These are phyloP conservation scores for Fusarium kyushuense DNA, from an alignment of 2,329 filamentous ascomycete species.

Conservation along the genomic window DNA sequence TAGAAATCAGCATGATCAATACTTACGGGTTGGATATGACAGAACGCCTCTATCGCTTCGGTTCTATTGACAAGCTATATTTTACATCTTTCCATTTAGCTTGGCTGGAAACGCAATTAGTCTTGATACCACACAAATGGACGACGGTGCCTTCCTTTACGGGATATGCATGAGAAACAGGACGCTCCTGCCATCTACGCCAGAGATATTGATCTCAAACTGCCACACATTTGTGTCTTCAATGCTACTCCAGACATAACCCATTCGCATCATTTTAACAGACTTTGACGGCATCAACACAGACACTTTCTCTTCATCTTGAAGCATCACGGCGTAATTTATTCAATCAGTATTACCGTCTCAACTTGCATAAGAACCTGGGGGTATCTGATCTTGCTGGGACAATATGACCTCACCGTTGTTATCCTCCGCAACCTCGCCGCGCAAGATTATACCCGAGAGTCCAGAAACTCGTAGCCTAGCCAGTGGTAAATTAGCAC, in stretches of 20 bases:
- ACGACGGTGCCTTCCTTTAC: background rate
- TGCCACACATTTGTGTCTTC: background rate
- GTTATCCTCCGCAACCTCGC: constrained; percentile 11
- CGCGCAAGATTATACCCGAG: constrained; percentile 22
- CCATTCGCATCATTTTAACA: constrained; percentile 31
- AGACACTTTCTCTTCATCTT: constrained; percentile 16
- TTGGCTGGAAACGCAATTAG: background rate
- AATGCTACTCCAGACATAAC: constrained; percentile 4
- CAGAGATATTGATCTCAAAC: background rate
- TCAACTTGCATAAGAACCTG: background rate
- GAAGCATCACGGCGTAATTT: constrained; percentile 5
- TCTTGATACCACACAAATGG: background rate
- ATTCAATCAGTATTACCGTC: constrained; percentile 3
- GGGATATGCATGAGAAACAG: background rate
- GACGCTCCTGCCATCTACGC: background rate
- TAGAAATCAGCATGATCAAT: constrained; percentile 34
- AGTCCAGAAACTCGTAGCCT: constrained; percentile 12
- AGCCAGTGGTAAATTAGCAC: constrained; percentile 43
- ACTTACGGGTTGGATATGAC: constrained; percentile 11
- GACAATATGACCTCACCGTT: constrained; percentile 34
- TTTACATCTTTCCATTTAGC: background rate
- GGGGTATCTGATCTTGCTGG: background rate
- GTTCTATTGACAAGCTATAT: background rate
- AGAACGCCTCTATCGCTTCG: background rate
- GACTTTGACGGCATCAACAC: constrained; percentile 35